Evolutionary conservation across 768 basidiomycete genomes (phyloP), one percentile per base, ranked within the genome.

Genomic region (Rickenella mellea): DNA sequence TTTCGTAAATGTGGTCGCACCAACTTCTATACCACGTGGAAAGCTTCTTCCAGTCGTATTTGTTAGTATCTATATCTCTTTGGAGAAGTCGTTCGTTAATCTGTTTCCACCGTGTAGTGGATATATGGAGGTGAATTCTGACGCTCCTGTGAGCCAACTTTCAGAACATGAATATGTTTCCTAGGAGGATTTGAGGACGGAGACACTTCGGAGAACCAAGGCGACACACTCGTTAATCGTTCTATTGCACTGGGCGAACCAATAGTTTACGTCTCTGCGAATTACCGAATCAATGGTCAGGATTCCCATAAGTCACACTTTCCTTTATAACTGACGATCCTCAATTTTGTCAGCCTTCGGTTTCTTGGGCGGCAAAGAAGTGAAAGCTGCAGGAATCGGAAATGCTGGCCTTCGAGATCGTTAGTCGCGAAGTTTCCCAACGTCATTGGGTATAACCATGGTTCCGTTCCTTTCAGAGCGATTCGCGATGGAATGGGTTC

Each of bases 331-430:
- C 20, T 12, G 9, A 26, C 26, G 10, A 36, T n/a, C n/a, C 19
- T 20, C 12, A 15, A 19, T 39, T 9, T 6, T 39, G n/a, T 25
- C 27, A 59, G 73, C 67, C 4, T 69, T 74, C 39, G 74, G 76
- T 3, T 78, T 78, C 55, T 45, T 77, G 29, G 66, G 67, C 0
- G 61, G 73, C 31, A 61, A 68, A 47, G 74, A 78, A 59, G 67
- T 77, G 1, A 69, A 67, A 38, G 63, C 58, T 4, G 75, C 69
- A 3, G 71, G 70, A 1, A 61, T 74, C 6, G 75, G 72, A 1
- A 84, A 83, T 52, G 62, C 81, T 17, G 82, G 82, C n/a, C 59
- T 85, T 19, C 72, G 71, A 43, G 80, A 83, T 59, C 76, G 76
- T 76, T 50, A 56, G 73, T 61, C 9, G 21, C 2, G 10, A 11